phyloP scores from a whole-genome alignment of 148 eudicot species.

The Rhododendron vialii region DNA sequence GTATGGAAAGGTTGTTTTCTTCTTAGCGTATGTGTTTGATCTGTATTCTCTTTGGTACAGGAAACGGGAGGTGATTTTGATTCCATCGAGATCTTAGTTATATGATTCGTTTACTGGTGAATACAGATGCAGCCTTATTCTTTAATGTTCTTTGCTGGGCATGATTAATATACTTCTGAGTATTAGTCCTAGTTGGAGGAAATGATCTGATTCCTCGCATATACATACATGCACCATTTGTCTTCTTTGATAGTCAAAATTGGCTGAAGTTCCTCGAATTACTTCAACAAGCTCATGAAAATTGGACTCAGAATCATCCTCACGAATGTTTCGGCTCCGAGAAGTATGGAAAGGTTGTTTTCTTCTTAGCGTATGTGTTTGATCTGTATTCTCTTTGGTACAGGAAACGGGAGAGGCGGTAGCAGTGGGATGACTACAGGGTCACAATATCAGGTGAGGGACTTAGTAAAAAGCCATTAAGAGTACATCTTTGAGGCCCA shows the following conservation, averaged over 20 bases:
- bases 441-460: conserved; percentile 29
- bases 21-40: no score
- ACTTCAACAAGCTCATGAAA: background rate
- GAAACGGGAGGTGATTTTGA: background rate
- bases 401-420: background rate
- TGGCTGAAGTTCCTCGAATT: background rate
- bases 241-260: background rate
- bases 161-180: background rate
- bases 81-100: background rate
- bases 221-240: background rate
- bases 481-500: background rate
- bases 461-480: background rate
- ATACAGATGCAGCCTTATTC: background rate
- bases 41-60: no score
- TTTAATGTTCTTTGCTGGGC: background rate
- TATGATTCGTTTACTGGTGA: no score
- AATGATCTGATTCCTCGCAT: background rate
- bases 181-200: no score
- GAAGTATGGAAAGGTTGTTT: no score
- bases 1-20: no score
- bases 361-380: background rate
- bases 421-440: background rate
- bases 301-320: background rate
- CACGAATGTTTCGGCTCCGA: background rate
- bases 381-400: background rate